phyloP scores from a whole-genome alignment of 495 filamentous ascomycete genomes.

The Baudoinia panamericana region DNA sequence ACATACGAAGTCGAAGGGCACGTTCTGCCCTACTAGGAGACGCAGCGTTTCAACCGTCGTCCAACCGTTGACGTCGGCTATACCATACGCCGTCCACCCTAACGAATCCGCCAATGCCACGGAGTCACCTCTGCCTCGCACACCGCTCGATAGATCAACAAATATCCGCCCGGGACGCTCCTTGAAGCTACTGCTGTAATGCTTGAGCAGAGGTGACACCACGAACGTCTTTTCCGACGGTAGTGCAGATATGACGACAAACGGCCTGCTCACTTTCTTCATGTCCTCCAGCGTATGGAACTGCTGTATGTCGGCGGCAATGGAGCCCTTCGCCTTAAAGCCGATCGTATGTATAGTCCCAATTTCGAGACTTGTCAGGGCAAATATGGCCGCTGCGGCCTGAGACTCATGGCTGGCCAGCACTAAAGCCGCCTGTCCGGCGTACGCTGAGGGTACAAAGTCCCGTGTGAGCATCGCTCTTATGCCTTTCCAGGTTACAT shows the following conservation, averaged over 20 bases:
- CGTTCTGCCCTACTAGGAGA: conserved; percentile 69
- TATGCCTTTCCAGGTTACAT: conserved; percentile 73
- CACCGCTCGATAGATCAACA: conserved; percentile 60
- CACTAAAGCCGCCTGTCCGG: conserved; percentile 58
- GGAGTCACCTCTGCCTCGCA: conserved; percentile 50
- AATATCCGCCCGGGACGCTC: conserved; percentile 54
- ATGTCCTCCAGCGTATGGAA: conserved; percentile 70
- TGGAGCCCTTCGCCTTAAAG: conserved; percentile 53
- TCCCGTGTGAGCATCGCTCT: conserved; percentile 65
- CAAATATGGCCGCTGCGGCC: conserved; percentile 62
- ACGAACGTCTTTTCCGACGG: conserved; percentile 64
- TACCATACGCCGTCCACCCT: conserved; percentile 68
- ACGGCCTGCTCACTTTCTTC: conserved; percentile 59
- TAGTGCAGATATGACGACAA: conserved; percentile 66
- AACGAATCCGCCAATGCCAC: conserved; percentile 51
- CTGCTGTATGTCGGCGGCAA: conserved; percentile 55
- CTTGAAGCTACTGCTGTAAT: conserved; percentile 34
- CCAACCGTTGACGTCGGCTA: conserved; percentile 65
- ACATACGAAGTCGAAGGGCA: conserved; percentile 73
- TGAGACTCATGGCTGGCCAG: conserved; percentile 54
- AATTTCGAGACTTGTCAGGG: conserved; percentile 58
- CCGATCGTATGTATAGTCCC: conserved; percentile 73
- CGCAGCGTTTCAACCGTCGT: conserved; percentile 69
- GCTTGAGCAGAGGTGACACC: conserved; percentile 63
- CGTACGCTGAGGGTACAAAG: conserved; percentile 69